Percentiles rank a stretch among this genome's conserved stretches.
Conservation (phyloP, 2,329 filamentous ascomycete genomes). For the Anthostomella pinea region DNA sequence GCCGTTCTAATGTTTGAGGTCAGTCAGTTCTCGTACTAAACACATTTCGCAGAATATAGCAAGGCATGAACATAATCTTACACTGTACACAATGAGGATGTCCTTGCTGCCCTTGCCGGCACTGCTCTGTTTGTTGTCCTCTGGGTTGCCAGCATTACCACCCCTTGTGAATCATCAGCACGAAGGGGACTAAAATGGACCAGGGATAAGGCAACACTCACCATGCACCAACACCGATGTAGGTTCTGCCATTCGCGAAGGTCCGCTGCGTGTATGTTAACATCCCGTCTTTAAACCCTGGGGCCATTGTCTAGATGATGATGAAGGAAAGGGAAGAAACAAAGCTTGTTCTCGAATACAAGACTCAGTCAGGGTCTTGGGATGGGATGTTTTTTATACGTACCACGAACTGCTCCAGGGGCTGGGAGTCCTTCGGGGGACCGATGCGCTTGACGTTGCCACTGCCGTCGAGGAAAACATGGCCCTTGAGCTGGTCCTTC, state of each 20-base stretch:
- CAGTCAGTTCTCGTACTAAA: no score
- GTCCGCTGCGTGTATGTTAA: no score
- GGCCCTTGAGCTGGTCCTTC: conserved; percentile 31
- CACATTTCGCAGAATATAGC: no score
- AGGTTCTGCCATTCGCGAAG: conserved; percentile 37
- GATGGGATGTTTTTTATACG: no score
- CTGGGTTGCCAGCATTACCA: conserved; percentile 29
- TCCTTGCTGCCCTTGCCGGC: conserved; percentile 38
- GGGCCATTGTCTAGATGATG: no score
- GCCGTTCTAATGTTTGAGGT: conserved; percentile 13
- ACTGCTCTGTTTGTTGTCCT: conserved; percentile 35
- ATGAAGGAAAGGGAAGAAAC: no score
- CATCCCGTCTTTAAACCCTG: no score
- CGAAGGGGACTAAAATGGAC: not conserved
- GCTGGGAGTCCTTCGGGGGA: conserved; percentile 33
- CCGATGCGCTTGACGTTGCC: conserved; percentile 34
- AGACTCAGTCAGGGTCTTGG: no score
- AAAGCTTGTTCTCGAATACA: no score
- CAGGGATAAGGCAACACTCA: conserved; percentile 6
- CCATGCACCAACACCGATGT: conserved; percentile 39
- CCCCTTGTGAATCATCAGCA: conserved; percentile 23
- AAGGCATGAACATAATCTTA: conserved; percentile 17
- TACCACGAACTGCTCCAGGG: conserved; percentile 36
- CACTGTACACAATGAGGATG: conserved; percentile 37
- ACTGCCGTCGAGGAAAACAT: conserved; percentile 29